These are phyloP conservation scores for Pichia sp. DNA, from an alignment of 1,139 yeast species.

Conservation along the genomic window DNA sequence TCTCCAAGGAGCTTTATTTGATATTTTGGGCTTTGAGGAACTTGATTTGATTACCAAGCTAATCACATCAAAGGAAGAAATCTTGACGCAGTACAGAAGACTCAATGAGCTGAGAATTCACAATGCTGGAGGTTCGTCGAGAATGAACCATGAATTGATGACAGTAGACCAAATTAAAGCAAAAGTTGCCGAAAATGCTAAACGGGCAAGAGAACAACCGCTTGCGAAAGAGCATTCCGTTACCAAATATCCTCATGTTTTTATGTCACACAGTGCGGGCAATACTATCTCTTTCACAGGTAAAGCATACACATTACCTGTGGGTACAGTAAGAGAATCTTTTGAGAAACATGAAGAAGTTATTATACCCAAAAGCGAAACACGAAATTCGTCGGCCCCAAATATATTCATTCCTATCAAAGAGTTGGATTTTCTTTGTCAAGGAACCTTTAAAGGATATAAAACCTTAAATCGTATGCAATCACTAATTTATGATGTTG, in stretches of 20 bases:
- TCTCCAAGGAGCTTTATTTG: constrained; percentile 64
- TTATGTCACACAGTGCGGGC: constrained; percentile 63
- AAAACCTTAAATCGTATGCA: constrained; percentile 81
- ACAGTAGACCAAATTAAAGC: constrained; percentile 56
- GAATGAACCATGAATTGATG: constrained; percentile 34
- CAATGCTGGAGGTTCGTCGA: neutral
- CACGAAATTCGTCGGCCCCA: constrained; percentile 44
- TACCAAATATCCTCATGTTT: constrained; percentile 82
- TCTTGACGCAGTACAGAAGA: constrained; percentile 20
- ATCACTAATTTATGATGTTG: constrained; percentile 86
- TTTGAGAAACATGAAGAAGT: constrained; percentile 71
- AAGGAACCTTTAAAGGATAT: constrained; percentile 80
- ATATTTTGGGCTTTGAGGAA: constrained; percentile 80
- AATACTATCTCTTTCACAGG: constrained; percentile 74
- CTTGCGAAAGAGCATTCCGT: constrained; percentile 44
- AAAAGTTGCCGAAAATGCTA: constrained; percentile 52
- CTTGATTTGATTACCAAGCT: constrained; percentile 71
- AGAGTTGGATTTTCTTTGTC: constrained; percentile 73
- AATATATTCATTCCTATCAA: constrained; percentile 52
- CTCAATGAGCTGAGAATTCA: constrained; percentile 3
- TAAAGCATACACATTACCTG: constrained; percentile 71
- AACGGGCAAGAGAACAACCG: constrained; percentile 46
- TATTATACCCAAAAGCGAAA: constrained; percentile 67
- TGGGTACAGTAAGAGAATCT: constrained; percentile 69
- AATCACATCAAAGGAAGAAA: constrained; percentile 45